Base-by-base conservation (phyloP, 2,329 filamentous ascomycete genomes). In the Penicillium janthinellum region DNA sequence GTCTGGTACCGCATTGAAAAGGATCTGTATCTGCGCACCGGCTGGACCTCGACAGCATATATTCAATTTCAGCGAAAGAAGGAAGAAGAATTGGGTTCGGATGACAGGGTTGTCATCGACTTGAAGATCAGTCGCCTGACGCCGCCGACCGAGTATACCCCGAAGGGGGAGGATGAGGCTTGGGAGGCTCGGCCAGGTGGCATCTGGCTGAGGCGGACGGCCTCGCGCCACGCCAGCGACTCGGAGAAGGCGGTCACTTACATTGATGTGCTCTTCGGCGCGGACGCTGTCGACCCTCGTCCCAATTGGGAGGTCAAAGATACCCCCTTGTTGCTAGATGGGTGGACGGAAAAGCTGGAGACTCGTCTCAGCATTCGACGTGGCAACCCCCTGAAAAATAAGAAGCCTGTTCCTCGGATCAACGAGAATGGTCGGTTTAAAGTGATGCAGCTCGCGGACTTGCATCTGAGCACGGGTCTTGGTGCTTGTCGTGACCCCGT, bases 401-500 rank as follows among this genome's bases (percentile, higher is more conserved):
- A 87, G 70, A 92, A 89, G 73, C 90, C 90, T 0, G 81, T 86
- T 41, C 90, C 89, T 11, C 86, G 90, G 59, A 91, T 99, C 64
- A 85, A 86, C 45, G 92, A 96, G 62, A 92, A 95, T 73, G 95
- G 94, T 34, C 92, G 90, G 68, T 98, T 98, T 81, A 98, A 98
- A 81, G 96, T 99, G 65, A 87, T 99, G 84, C 95, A 99, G 77
- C 82, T 96, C 57, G 90, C 92, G n/a, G 95, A 99, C 78, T 79
- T 98, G 62, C 95, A 99, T 76, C 79, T 99, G 57, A 94, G 92
- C 71, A 99, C 95, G 2, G 95, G 94, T 10, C 83, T 93, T 5
- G 95, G 95, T 10, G 78, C 79, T 47, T 99, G 95, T 72, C 87
- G 95, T 65, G 92, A 99, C 68, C 86, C 92, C n/a, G 83, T 94